Conservation (phyloP, 2,329 filamentous ascomycete genomes). For the Aspergillus pseudonomiae region DNA sequence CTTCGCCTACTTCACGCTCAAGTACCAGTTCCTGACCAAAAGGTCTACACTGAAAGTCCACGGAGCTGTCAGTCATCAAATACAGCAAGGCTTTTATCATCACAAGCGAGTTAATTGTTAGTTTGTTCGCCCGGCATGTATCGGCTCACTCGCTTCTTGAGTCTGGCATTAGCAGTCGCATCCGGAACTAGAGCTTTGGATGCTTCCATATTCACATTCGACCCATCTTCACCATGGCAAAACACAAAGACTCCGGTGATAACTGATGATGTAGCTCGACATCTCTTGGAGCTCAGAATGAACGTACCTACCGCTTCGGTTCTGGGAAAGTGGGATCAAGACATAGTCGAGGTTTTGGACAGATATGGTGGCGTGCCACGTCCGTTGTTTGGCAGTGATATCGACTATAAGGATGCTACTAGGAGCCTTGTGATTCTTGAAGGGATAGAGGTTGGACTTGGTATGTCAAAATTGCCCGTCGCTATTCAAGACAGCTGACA, state of each 20-base stretch:
- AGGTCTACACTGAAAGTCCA: background rate
- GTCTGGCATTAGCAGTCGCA: slow-evolving; percentile 28
- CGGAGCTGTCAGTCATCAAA: background rate
- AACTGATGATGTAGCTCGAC: slow-evolving; percentile 37
- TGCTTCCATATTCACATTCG: slow-evolving; percentile 38
- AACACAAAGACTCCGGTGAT: slow-evolving; percentile 14
- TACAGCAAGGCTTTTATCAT: background rate
- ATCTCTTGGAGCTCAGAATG: slow-evolving; percentile 52
- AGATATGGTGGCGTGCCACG: slow-evolving; percentile 58
- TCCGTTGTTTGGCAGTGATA: slow-evolving; percentile 53
- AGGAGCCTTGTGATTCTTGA: slow-evolving; percentile 50
- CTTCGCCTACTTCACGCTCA: background rate
- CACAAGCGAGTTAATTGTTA: background rate
- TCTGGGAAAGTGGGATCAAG: slow-evolving; percentile 46
- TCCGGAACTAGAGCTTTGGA: slow-evolving; percentile 33
- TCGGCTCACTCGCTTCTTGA: slow-evolving; percentile 30
- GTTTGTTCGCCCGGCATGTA: slow-evolving; percentile 27
- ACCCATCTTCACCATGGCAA: slow-evolving; percentile 13
- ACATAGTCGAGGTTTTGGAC: slow-evolving; percentile 61
- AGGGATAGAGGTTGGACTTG: slow-evolving; percentile 63
- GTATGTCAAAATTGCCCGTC: slow-evolving; percentile 53
- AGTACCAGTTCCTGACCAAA: background rate
- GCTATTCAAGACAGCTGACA: background rate
- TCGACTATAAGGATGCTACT: slow-evolving; percentile 19
- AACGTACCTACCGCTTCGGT: slow-evolving; percentile 52